Evolutionary conservation across 768 basidiomycete species (phyloP).

Genomic region (Collybia mongolica): DNA sequence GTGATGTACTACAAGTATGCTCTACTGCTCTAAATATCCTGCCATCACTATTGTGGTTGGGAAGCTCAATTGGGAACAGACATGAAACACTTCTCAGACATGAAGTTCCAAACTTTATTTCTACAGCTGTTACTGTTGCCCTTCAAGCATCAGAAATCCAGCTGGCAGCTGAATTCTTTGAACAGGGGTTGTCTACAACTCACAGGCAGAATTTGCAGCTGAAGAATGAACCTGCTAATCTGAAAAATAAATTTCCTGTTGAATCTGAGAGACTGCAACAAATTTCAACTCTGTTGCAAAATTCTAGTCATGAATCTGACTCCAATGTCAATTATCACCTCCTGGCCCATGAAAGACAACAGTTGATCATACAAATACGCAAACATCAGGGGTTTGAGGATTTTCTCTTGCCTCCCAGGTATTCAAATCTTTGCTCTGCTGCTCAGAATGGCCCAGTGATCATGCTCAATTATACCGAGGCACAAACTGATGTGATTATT

Average conservation of each 20-base stretch:
- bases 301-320: neutral
- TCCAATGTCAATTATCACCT: neutral
- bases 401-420: conserved; percentile 24
- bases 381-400: conserved; percentile 26
- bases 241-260: neutral
- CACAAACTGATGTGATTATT: conserved; percentile 14
- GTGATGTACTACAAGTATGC: neutral
- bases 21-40: too few species aligned
- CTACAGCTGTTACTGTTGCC: conserved; percentile 2
- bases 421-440: conserved; percentile 22
- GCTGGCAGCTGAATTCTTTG: conserved; percentile 5
- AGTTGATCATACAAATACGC: conserved; percentile 23
- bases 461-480: conserved; percentile 25
- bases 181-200: conserved; percentile 7
- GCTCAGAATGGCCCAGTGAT: conserved; percentile 32
- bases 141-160: conserved; percentile 2
- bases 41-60: too few species aligned
- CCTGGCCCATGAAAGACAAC: conserved; percentile 5
- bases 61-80: neutral
- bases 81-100: conserved; percentile 2
- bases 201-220: conserved; percentile 7
- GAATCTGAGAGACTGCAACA: neutral
- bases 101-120: neutral
- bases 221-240: neutral
- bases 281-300: neutral